phyloP scores from a whole-genome alignment of 805 yeast species.

The Candida ulmi region DNA sequence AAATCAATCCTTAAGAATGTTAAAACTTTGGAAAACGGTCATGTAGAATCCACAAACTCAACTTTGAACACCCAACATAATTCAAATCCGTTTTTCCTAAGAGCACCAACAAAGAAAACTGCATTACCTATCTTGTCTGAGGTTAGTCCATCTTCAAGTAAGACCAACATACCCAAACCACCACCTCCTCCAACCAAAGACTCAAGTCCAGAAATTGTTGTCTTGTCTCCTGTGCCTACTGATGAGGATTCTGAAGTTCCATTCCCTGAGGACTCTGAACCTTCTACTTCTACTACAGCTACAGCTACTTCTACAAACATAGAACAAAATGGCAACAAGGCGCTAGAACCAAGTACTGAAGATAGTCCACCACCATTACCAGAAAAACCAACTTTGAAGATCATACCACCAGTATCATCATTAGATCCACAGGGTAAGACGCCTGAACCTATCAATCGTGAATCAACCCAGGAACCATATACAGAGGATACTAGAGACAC shows the following conservation, averaged over 20 bases:
- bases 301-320: too few species aligned
- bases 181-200: neutral
- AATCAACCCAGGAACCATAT: constrained; percentile 10
- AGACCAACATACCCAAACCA: neutral
- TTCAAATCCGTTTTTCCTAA: too few species aligned
- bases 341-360: too few species aligned
- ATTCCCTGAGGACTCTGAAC: neutral
- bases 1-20: neutral
- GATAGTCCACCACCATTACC: neutral
- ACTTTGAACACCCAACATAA: too few species aligned
- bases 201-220: too few species aligned
- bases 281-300: neutral
- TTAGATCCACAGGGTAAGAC: neutral
- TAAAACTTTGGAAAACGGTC: neutral
- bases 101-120: too few species aligned
- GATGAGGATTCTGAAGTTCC: neutral
- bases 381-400: neutral
- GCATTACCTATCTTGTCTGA: too few species aligned
- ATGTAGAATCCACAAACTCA: too few species aligned
- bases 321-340: too few species aligned
- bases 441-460: constrained; percentile 8
- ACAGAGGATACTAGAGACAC: too few species aligned
- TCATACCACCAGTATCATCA: neutral
- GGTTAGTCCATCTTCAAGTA: neutral
- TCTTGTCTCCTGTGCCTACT: neutral